Evolutionary conservation across 2,329 filamentous ascomycete genomes (phyloP), one percentile per base, ranked within the genome.

Genomic region (Aspergillus spinulosporus): DNA sequence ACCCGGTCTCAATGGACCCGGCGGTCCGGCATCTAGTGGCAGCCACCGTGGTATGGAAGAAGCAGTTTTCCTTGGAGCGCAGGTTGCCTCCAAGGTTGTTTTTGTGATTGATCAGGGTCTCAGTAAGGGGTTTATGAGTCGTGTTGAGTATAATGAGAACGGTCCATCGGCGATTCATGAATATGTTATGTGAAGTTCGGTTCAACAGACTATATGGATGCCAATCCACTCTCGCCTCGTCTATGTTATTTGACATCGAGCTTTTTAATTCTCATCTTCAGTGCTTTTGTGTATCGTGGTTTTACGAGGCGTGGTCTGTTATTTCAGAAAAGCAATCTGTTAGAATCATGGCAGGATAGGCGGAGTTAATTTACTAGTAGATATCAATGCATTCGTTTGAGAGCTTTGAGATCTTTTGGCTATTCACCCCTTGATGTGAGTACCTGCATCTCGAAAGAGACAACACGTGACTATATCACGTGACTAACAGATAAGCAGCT

Each of bases 61-160:
- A 74, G 85, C 89, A 48, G 85, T 87, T 68, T 96, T 97, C 75
- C 78, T 97, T 5, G 92, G 92, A 8, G 89, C 90, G 2, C 90
- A 96, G 74, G 88, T 96, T 32, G 90, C 89, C 1, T 91, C 89
- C 2, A 89, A 88, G 73, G 84, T 89, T 21, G 75, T 89, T 48
- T 90, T 89, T 70, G 82, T 88, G 7, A 78, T 85, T 2, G 87
- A 90, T 66, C 84, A 86, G 63, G 86, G 86, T 4, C 72, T 81
- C 46, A 84, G 77, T 63, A 88, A 89, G 72, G 86, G 85, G 0
- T 90, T 87, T 70, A 82, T 90, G 77, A 87, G 81, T 4, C 78
- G 88, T 52, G 82, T 81, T 28, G 85, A 88, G 66, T 88, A 88
- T 71, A 88, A 88, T 67, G 85, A 88, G 59, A 77, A 83, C 52